Evolutionary conservation across 2,329 filamentous ascomycete species (phyloP).

Genomic region (Fusarium hainanense): DNA sequence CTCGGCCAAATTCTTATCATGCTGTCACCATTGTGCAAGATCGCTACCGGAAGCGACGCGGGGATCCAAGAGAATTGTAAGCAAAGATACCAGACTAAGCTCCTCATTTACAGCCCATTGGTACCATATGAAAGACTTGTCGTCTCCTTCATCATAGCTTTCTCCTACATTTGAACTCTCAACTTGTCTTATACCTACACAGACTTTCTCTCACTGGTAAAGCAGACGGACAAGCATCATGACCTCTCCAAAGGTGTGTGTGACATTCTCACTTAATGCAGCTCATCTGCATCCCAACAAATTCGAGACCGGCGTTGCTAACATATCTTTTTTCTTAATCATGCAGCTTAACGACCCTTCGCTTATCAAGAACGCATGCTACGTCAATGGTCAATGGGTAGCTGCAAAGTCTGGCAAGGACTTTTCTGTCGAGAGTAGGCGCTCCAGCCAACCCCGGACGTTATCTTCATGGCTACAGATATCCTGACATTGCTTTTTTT

Average conservation of each 20-base stretch:
- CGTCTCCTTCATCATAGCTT: slow-evolving; percentile 16
- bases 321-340: slow-evolving; percentile 7
- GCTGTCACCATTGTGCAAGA: slow-evolving; percentile 24
- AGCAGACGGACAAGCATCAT: slow-evolving; percentile 29
- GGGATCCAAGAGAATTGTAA: slow-evolving; percentile 18
- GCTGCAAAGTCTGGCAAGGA: slow-evolving; percentile 76
- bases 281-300: slow-evolving; percentile 8
- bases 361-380: slow-evolving; percentile 76
- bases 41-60: slow-evolving; percentile 25
- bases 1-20: slow-evolving; percentile 31
- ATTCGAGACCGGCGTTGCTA: slow-evolving; percentile 20
- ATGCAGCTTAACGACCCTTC: slow-evolving; percentile 68
- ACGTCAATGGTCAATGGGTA: slow-evolving; percentile 83
- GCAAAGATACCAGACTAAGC: slow-evolving; percentile 15
- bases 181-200: slow-evolving; percentile 11
- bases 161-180: slow-evolving; percentile 8
- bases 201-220: background rate
- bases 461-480: background rate
- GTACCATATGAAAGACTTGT: slow-evolving; percentile 1
- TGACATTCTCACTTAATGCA: slow-evolving; percentile 15
- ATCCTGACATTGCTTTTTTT: slow-evolving; percentile 22
- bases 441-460: slow-evolving; percentile 12
- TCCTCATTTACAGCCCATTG: background rate
- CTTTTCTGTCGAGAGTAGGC: slow-evolving; percentile 74
- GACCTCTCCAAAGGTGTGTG: slow-evolving; percentile 37